Evolutionary conservation across 148 eudicot species (phyloP).

Genomic region (Cornus kousa): DNA sequence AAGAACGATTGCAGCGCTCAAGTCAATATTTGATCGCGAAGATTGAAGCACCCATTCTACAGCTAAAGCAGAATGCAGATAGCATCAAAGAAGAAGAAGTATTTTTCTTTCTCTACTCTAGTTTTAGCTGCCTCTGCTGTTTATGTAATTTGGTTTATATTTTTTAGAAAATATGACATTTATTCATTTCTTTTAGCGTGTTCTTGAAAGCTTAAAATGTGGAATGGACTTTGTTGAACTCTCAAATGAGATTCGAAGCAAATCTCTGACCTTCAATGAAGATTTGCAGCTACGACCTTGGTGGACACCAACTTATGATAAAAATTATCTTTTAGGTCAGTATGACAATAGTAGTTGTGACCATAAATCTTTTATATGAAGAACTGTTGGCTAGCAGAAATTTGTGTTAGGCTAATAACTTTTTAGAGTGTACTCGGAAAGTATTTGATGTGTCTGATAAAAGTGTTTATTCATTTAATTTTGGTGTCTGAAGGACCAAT

Average conservation of each 20-base stretch:
- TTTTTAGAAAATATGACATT: conserved; percentile 8
- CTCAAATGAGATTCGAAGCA: conserved; percentile 56
- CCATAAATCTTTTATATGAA: background rate
- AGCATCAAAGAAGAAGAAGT: conserved; percentile 82
- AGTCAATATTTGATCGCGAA: conserved; percentile 74
- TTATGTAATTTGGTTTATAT: background rate
- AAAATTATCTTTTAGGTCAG: conserved; percentile 81
- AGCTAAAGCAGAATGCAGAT: conserved; percentile 67
- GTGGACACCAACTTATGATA: conserved; percentile 92
- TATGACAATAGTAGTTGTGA: conserved; percentile 3
- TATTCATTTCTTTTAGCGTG: conserved; percentile 38
- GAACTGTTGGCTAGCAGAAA: background rate
- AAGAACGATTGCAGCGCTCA: conserved; percentile 80
- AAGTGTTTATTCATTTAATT: background rate
- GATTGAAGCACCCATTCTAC: conserved; percentile 77
- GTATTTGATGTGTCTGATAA: background rate
- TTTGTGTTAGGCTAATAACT: background rate
- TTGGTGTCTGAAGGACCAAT: too few relatives aligned
- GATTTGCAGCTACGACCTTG: conserved; percentile 80
- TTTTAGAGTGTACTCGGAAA: background rate
- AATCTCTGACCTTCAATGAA: conserved; percentile 85
- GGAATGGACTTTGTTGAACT: conserved; percentile 68
- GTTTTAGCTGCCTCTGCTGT: conserved; percentile 4
- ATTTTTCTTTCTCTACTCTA: conserved; percentile 11
- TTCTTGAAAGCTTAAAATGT: conserved; percentile 55